A percentile compares a stretch with the other conserved stretches of the same genome.
These are phyloP conservation scores for Golubevia sp. DNA, from an alignment of 1,284 basidiomycete species.

Conservation along the genomic window DNA sequence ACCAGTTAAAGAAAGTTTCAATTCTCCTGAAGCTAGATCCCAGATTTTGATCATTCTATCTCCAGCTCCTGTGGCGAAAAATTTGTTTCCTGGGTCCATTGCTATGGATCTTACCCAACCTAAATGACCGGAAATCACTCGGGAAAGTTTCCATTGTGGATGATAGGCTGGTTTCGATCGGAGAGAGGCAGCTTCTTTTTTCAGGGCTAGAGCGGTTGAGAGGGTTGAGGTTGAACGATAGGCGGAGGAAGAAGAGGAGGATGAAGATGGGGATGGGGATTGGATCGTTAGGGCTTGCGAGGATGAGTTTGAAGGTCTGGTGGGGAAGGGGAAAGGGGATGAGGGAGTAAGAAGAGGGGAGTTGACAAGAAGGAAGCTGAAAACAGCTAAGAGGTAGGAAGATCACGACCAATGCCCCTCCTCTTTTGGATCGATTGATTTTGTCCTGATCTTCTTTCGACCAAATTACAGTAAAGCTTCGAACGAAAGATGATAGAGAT, in stretches of 20 bases:
- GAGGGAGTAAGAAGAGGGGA: too few species aligned
- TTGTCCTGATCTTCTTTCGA: too few species aligned
- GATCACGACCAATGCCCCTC: too few species aligned
- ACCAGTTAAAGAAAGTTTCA: slow-evolving; percentile 92
- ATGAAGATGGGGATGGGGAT: neutral
- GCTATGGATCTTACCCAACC: slow-evolving; percentile 98
- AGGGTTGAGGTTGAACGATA: slow-evolving; percentile 46
- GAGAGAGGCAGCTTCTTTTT: slow-evolving; percentile 62
- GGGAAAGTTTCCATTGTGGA: slow-evolving; percentile 87
- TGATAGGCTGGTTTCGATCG: slow-evolving; percentile 91
- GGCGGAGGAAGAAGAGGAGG: slow-evolving; percentile 7
- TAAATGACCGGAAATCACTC: slow-evolving; percentile 95
- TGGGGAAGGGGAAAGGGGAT: too few species aligned
- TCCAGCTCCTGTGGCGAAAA: slow-evolving; percentile 97
- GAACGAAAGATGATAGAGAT: too few species aligned
- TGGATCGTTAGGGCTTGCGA: too few species aligned
- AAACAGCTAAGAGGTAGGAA: too few species aligned
- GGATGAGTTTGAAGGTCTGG: too few species aligned
- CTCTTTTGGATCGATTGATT: too few species aligned
- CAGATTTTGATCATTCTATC: slow-evolving; percentile 99
- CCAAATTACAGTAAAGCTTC: too few species aligned
- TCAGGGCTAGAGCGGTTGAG: slow-evolving; percentile 63
- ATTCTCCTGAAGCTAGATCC: slow-evolving; percentile 93
- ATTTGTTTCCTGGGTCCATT: slow-evolving; percentile 95
- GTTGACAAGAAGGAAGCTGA: too few species aligned